Percentiles rank a stretch among this genome's conserved stretches.
Conservation (phyloP, 805 yeast species). For the Metschnikowia koreensis region DNA sequence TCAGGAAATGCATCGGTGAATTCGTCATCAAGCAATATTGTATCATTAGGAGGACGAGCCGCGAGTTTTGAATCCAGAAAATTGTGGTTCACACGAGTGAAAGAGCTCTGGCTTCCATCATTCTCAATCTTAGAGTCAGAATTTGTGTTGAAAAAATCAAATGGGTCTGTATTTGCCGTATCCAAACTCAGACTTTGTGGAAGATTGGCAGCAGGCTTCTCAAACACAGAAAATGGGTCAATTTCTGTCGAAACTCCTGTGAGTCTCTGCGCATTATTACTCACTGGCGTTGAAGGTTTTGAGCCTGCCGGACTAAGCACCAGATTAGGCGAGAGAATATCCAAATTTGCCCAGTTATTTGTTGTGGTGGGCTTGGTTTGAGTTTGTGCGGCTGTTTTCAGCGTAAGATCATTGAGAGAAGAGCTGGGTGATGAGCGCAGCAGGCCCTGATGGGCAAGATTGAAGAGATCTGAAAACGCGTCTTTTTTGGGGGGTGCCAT, state of each 20-base stretch:
- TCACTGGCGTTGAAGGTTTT: neutral
- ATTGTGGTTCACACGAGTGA: neutral
- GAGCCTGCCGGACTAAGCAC: neutral
- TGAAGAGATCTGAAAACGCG: constrained; percentile 45
- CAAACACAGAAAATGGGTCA: constrained; percentile 23
- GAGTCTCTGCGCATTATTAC: neutral
- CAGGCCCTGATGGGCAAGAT: constrained; percentile 24
- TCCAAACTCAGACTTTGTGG: neutral
- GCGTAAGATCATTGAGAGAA: constrained; percentile 16
- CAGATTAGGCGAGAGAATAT: constrained; percentile 10
- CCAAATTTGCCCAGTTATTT: constrained; percentile 9
- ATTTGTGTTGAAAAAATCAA: constrained; percentile 1
- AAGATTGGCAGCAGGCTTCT: neutral
- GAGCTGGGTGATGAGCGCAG: constrained; percentile 14
- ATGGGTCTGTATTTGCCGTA: neutral
- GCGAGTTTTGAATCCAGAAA: neutral
- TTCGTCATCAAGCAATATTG: constrained; percentile 40
- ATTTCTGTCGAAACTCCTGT: neutral
- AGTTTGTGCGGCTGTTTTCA: constrained; percentile 1
- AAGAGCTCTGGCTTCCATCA: neutral
- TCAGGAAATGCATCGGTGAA: constrained; percentile 37
- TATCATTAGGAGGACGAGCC: neutral
- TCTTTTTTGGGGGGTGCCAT: constrained; percentile 41
- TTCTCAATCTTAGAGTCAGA: neutral
- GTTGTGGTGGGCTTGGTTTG: neutral